phyloP scores from a whole-genome alignment of 108 stramenopile genomes.

The Stephanodiscus triporus region DNA sequence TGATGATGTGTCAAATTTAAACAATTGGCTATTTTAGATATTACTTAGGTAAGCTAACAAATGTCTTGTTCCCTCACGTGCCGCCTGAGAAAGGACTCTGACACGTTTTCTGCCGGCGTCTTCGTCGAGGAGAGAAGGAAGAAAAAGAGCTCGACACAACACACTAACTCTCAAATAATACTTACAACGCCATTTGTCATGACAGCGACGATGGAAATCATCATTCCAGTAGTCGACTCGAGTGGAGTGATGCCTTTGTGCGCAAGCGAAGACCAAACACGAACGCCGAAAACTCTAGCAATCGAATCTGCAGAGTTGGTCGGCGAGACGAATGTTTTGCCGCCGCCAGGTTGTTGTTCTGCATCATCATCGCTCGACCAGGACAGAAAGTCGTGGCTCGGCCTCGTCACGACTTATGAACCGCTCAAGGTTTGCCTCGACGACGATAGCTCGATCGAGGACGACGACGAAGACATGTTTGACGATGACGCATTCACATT shows the following conservation, averaged over 20 bases:
- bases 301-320: not conserved
- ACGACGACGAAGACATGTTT: constrained; percentile 51
- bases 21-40: no score
- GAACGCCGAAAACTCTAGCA: not conserved
- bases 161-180: not conserved
- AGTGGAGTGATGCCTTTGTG: not conserved
- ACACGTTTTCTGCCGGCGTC: no score
- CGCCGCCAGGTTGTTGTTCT: not conserved
- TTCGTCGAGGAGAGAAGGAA: no score
- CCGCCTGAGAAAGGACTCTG: no score
- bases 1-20: no score
- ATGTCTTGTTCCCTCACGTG: no score
- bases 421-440: constrained; percentile 53
- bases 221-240: not conserved
- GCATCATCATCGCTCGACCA: constrained; percentile 5
- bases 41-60: no score
- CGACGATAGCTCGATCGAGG: constrained; percentile 51
- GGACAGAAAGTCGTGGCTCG: constrained; percentile 12
- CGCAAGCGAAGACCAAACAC: not conserved
- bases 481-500: constrained; percentile 53
- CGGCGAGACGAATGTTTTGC: not conserved
- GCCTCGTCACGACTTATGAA: constrained; percentile 19
- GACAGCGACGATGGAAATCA: not conserved
- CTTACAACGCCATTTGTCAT: no score
- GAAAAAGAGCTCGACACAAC: no score